Evolutionary conservation across 345 rosid species (phyloP), one percentile per base, ranked within the genome.

Genomic region (Clarkia xantiana): DNA sequence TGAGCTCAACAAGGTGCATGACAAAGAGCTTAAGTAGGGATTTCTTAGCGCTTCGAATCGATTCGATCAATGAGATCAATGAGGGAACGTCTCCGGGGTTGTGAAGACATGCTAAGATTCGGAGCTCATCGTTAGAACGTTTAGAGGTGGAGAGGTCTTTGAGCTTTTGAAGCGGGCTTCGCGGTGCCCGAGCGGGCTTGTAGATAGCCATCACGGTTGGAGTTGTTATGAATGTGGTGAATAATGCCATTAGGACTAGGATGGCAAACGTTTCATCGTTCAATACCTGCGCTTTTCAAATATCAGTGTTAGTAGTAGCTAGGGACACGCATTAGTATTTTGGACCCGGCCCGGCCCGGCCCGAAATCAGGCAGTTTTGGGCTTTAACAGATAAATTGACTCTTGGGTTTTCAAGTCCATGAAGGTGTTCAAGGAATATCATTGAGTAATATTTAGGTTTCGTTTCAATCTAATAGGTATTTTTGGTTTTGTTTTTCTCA

Each of bases 181-280:
- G 2, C 29, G 42, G 14, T 4, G 53, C 42, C 6, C 89, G 79
- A 19, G 79, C 76, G 0, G 82, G 86, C 47, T 79, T 74, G 71
- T 79, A 81, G 50, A 80, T 65, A 22, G 86, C 84, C 88, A 81
- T 74, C 11, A 84, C 86, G 0, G 57, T 63, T 22, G 91, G 91
- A 11, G 91, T 81, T 18, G 94, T 81, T 51, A 88, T 63, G 77
- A 88, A 88, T 62, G 94, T 84, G 50, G 94, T 88, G 62, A 88
- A 72, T 25, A 87, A 76, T 25, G 94, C 94, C 94, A 87, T 87
- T 10, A 87, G 69, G 12, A 83, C 90, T 13, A 87, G 38, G 49
- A 84, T 83, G 1, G 94, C 91, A 42, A 87, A 87, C 2, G 50
- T 63, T 69, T 87, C 90, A 34, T 79, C 96, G 46, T 79, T 84